Evolutionary conservation across 257 asterid genomes (phyloP).

Genomic region (Jacaranda mimosifolia): DNA sequence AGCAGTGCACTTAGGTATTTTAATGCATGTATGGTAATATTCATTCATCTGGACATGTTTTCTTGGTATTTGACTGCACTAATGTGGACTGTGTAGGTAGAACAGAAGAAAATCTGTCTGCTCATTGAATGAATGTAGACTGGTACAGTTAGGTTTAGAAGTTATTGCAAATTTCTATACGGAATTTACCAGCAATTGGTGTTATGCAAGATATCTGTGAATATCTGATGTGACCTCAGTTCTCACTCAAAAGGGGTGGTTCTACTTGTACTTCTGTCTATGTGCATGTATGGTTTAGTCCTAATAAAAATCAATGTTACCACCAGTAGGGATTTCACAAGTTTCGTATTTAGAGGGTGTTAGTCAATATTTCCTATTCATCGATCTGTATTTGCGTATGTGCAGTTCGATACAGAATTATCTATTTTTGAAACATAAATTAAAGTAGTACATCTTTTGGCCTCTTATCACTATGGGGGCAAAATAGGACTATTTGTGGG

Average conservation of each 20-base stretch:
- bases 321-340: no score
- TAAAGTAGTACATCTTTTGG: no score
- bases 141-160: neutral
- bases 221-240: conserved; percentile 5
- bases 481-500: no score
- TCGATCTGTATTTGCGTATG: no score
- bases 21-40: neutral
- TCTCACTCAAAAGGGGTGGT: neutral
- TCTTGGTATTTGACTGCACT: neutral
- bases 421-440: no score
- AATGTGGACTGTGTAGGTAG: neutral
- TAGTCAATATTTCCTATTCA: no score
- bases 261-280: neutral
- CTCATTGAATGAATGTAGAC: conserved; percentile 22
- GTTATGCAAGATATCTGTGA: conserved; percentile 32
- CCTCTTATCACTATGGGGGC: no score
- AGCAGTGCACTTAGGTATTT: conserved; percentile 9
- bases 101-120: neutral
- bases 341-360: no score
- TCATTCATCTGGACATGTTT: conserved; percentile 8
- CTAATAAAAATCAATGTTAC: no score
- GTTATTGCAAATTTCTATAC: neutral
- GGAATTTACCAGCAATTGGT: neutral
- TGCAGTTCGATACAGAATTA: no score
- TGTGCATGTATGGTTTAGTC: no score